Evolutionary conservation across 495 filamentous ascomycete species (phyloP).

Genomic region (Aspergillus incahuasiensis): DNA sequence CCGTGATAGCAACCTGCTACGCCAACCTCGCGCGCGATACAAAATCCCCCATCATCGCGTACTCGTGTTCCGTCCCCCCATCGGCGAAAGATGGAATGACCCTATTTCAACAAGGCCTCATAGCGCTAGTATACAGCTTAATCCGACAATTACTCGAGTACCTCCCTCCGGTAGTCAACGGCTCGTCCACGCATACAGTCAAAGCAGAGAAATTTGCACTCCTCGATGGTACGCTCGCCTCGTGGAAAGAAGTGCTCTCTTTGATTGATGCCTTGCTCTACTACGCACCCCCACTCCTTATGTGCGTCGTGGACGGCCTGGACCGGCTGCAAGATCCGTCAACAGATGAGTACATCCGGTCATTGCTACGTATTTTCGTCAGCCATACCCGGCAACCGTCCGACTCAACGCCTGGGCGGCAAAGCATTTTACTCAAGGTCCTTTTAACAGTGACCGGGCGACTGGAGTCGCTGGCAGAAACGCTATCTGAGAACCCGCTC

Average conservation of each 20-base stretch:
- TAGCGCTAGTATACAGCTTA: constrained; percentile 44
- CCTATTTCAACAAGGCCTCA: constrained; percentile 32
- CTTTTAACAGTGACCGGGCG: constrained; percentile 39
- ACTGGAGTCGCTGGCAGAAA: constrained; percentile 33
- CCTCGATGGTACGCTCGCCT: constrained; percentile 35
- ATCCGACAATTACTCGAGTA: constrained; percentile 46
- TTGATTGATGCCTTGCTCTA: constrained; percentile 37
- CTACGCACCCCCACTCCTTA: constrained; percentile 39
- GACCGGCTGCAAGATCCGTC: constrained; percentile 36
- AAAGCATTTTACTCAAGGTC: constrained; percentile 37
- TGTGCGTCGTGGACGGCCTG: constrained; percentile 41
- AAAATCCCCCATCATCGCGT: constrained; percentile 38
- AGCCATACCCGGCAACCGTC: constrained; percentile 34
- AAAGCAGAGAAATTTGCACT: constrained; percentile 36
- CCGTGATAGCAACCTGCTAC: constrained; percentile 37
- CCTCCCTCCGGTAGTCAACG: constrained; percentile 38
- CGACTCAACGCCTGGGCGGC: constrained; percentile 16
- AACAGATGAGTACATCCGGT: constrained; percentile 33
- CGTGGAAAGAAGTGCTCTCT: constrained; percentile 40
- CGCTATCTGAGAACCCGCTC: constrained; percentile 35
- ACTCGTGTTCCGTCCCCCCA: constrained; percentile 37
- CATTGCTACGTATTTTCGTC: constrained; percentile 34
- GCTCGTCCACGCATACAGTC: constrained; percentile 34
- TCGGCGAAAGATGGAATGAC: constrained; percentile 24
- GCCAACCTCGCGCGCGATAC: constrained; percentile 31